A percentile compares a stretch with the other conserved stretches of the same genome.
Evolutionary conservation across 345 rosid genomes (phyloP).

Genomic region (Eucalyptus paniculata): DNA sequence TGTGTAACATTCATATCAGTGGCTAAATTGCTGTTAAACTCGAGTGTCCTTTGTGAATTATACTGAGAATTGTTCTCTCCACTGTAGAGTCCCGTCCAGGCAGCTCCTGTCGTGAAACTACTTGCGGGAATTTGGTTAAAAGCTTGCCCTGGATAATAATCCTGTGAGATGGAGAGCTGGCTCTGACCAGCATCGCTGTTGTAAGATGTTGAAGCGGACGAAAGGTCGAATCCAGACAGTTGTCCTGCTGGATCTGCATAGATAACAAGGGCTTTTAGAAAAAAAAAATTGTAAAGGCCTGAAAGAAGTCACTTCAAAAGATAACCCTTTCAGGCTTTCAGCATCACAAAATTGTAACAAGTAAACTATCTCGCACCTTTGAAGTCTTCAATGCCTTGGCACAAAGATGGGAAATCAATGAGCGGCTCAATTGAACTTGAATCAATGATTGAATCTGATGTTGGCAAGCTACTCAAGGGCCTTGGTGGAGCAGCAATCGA

Average conservation of each 20-base stretch:
- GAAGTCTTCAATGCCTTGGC: not conserved
- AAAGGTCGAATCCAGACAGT: not conserved
- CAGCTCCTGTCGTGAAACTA: slow-evolving; percentile 2
- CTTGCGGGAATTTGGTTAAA: not conserved
- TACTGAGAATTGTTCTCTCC: slow-evolving; percentile 2
- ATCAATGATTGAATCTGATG: not conserved
- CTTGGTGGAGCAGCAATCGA: slow-evolving; percentile 6
- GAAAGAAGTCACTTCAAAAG: not conserved
- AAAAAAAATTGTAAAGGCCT: not conserved
- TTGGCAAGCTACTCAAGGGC: slow-evolving; percentile 7
- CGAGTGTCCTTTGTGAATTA: not conserved
- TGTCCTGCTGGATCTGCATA: not conserved
- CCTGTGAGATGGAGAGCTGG: not conserved
- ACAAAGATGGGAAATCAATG: not conserved
- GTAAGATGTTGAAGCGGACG: not conserved
- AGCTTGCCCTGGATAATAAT: not conserved
- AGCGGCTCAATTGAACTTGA: not conserved
- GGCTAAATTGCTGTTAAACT: not conserved
- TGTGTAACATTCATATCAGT: not conserved
- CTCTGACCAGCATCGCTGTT: not conserved
- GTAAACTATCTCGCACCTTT: not conserved
- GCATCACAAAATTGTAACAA: not conserved
- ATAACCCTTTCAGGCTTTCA: not conserved
- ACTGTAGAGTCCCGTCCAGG: not conserved
- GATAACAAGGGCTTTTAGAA: not conserved